Evolutionary conservation across 179 eudicot species (phyloP).

Genomic region (Camellia oleifera): DNA sequence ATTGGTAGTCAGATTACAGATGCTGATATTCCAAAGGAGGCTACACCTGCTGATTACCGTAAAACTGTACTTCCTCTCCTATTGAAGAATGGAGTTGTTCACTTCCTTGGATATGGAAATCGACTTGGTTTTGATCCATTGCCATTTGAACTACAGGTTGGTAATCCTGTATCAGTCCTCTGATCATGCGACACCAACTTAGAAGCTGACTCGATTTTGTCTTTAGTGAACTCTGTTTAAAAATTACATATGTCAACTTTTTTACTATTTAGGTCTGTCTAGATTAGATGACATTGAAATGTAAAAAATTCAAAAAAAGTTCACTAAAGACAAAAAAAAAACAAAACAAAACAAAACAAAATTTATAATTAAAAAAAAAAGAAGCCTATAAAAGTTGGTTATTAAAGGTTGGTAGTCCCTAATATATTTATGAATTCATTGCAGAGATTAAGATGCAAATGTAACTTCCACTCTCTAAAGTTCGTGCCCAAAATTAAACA

Average conservation of each 20-base stretch:
- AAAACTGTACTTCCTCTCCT: constrained; percentile 66
- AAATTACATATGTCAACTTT: no score
- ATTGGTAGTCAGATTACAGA: constrained; percentile 95
- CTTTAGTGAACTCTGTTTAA: no score
- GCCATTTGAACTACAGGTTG: constrained; percentile 78
- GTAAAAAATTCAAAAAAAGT: no score
- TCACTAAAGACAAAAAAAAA: no score
- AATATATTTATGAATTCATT: constrained; percentile 13
- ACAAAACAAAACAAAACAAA: no score
- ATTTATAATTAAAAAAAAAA: no score
- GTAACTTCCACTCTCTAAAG: constrained; percentile 88
- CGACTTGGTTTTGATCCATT: constrained; percentile 92
- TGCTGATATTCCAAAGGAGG: constrained; percentile 85
- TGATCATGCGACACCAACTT: no score
- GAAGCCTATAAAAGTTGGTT: no score
- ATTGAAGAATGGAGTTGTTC: constrained; percentile 63
- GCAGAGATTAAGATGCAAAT: constrained; percentile 94
- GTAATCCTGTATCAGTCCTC: background rate
- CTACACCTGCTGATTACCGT: constrained; percentile 57
- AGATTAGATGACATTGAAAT: no score
- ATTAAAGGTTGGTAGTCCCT: background rate
- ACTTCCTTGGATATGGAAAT: constrained; percentile 89
- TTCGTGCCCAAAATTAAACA: constrained; percentile 76
- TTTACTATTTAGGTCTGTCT: no score
- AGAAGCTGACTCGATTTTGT: no score